These are phyloP conservation scores for Waltergamsia citrina DNA, from an alignment of 2,329 filamentous ascomycete genomes.

Conservation along the genomic window DNA sequence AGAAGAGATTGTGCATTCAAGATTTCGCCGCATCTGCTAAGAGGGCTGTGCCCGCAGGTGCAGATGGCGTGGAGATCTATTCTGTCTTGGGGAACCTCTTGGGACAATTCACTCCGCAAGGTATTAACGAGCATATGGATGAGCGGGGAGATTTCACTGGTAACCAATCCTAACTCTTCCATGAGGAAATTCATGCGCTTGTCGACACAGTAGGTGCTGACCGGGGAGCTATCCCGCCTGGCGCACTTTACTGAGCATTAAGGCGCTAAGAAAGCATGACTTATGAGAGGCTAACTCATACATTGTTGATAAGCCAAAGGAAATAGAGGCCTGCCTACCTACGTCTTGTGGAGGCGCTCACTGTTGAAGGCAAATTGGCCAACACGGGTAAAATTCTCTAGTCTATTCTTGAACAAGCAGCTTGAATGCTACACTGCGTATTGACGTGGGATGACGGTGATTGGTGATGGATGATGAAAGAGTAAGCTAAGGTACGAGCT, in stretches of 20 bases:
- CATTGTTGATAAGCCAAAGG: conserved; percentile 37
- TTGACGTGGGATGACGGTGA: no score
- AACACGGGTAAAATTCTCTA: conserved; percentile 1
- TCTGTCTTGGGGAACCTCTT: conserved; percentile 52
- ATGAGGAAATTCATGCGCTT: conserved; percentile 41
- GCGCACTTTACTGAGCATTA: conserved; percentile 42
- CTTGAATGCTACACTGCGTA: no score
- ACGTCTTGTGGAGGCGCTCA: conserved; percentile 42
- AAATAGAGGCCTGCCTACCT: conserved; percentile 36
- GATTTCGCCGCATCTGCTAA: conserved; percentile 51
- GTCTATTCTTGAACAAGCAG: no score
- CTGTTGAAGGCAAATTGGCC: conserved; percentile 7
- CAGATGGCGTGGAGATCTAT: conserved; percentile 56
- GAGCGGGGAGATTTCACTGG: conserved; percentile 20
- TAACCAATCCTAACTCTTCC: conserved; percentile 35
- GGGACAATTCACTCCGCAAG: conserved; percentile 26
- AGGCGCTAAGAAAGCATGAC: conserved; percentile 36
- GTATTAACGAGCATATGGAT: conserved; percentile 31
- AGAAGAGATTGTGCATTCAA: conserved; percentile 52
- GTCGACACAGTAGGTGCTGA: conserved; percentile 32
- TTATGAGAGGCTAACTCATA: conserved; percentile 42
- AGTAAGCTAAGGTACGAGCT: no score
- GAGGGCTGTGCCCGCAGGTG: conserved; percentile 57
- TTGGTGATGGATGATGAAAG: no score
- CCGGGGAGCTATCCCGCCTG: conserved; percentile 32